A percentile compares a stretch with the other conserved stretches of the same genome.
Conservation (phyloP, 2,329 filamentous ascomycete genomes). For the Aspergillus arachidicola region DNA sequence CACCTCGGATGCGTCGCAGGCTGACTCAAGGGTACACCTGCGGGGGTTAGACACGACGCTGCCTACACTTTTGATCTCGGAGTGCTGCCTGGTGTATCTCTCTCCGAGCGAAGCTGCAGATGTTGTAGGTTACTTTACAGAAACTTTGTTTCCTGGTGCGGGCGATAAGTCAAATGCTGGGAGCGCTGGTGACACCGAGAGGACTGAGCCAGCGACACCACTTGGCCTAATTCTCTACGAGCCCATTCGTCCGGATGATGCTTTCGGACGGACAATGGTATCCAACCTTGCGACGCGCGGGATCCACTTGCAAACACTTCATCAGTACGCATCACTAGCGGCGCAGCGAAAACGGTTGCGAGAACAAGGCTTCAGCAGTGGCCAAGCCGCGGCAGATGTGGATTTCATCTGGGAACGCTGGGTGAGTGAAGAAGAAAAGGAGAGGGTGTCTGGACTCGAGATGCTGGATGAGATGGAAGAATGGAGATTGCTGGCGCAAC, state of each 20-base stretch:
- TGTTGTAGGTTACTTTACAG: constrained; percentile 68
- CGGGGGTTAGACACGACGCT: constrained; percentile 57
- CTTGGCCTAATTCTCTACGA: constrained; percentile 79
- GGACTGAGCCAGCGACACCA: constrained; percentile 39
- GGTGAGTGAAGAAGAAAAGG: constrained; percentile 71
- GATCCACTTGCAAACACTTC: constrained; percentile 82
- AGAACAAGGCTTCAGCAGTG: constrained; percentile 65
- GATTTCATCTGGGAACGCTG: constrained; percentile 76
- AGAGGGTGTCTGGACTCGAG: constrained; percentile 76
- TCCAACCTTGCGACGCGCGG: constrained; percentile 80
- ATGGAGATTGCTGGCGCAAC: constrained; percentile 80
- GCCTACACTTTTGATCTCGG: constrained; percentile 85
- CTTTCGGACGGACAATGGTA: constrained; percentile 91
- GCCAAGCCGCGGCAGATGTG: constrained; percentile 61
- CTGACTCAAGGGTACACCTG: constrained; percentile 28
- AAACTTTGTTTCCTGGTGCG: constrained; percentile 44
- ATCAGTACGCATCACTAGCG: constrained; percentile 67
- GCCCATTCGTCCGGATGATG: constrained; percentile 77
- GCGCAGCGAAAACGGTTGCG: constrained; percentile 70
- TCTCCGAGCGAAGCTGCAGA: constrained; percentile 63
- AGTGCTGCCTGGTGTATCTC: constrained; percentile 94
- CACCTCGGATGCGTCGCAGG: neutral
- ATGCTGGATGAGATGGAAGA: constrained; percentile 95
- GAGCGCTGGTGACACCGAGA: constrained; percentile 20
- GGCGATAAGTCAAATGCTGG: neutral